Conservation (phyloP, 1,139 yeast genomes). For the Zygosaccharomyces sapae region DNA sequence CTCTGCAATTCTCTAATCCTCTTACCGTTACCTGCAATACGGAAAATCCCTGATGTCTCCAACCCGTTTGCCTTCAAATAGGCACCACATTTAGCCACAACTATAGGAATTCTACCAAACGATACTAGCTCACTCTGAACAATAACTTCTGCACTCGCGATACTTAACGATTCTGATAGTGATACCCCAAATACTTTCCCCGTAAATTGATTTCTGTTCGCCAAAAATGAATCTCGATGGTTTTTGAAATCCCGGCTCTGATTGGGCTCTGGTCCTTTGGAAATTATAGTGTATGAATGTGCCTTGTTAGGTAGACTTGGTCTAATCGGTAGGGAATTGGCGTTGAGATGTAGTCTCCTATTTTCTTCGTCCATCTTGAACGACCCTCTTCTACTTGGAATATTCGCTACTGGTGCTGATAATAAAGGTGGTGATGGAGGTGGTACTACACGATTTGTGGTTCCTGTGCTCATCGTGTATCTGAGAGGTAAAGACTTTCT, state of each 20-base stretch:
- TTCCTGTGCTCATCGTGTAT: neutral
- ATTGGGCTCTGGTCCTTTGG: conserved; percentile 1
- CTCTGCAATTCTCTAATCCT: conserved; percentile 82
- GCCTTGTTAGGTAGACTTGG: conserved; percentile 16
- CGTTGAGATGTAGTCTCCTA: neutral
- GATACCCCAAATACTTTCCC: conserved; percentile 79
- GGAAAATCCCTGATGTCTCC: conserved; percentile 81
- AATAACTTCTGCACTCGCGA: conserved; percentile 49
- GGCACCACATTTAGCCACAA: conserved; percentile 95
- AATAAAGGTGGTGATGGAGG: conserved; percentile 5
- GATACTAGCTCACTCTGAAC: conserved; percentile 36
- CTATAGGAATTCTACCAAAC: conserved; percentile 40
- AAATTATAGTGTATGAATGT: conserved; percentile 14
- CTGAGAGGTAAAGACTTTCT: too few species aligned
- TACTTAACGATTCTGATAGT: conserved; percentile 60
- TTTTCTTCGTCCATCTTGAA: neutral
- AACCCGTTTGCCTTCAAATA: conserved; percentile 73
- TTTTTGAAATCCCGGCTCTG: conserved; percentile 20
- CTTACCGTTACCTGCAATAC: conserved; percentile 90
- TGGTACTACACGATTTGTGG: conserved; percentile 37
- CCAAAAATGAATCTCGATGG: conserved; percentile 31
- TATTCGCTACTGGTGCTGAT: neutral
- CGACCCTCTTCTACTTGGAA: neutral
- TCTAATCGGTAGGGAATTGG: conserved; percentile 5
- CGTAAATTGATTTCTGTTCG: conserved; percentile 35